phyloP scores from a whole-genome alignment of 495 filamentous ascomycete species.

The Hyaloscypha finlandica region DNA sequence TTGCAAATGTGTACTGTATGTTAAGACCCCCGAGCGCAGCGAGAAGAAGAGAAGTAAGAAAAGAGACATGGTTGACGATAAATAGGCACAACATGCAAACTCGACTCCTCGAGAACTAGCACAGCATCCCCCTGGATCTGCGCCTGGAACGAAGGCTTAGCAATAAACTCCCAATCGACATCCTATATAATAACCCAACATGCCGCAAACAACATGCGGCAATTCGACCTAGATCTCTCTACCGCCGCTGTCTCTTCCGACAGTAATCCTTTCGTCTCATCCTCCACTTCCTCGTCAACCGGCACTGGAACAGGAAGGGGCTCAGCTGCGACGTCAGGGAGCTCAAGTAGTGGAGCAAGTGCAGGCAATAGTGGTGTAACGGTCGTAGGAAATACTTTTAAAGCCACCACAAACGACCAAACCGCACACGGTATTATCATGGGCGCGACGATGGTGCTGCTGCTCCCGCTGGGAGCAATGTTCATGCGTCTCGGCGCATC shows the following conservation, averaged over 20 bases:
- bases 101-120: constrained; percentile 45
- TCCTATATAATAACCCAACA: constrained; percentile 57
- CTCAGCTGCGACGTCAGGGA: neutral
- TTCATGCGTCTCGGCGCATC: constrained; percentile 54
- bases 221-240: constrained; percentile 57
- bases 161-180: constrained; percentile 53
- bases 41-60: constrained; percentile 10
- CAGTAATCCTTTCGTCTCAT: constrained; percentile 49
- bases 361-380: neutral
- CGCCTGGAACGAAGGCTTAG: constrained; percentile 58
- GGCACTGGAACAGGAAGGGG: neutral
- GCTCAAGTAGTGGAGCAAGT: neutral
- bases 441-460: constrained; percentile 54
- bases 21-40: neutral
- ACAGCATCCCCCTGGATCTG: constrained; percentile 62
- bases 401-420: constrained; percentile 5
- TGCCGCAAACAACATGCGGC: constrained; percentile 52
- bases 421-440: constrained; percentile 54
- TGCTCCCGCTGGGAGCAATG: constrained; percentile 59
- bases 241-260: constrained; percentile 37
- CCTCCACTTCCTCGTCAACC: constrained; percentile 36
- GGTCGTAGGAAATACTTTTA: neutral
- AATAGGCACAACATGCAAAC: constrained; percentile 53
- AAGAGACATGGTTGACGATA: constrained; percentile 49
- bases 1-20: constrained; percentile 62